Base-by-base conservation (phyloP, 2,329 filamentous ascomycete genomes). In the Taxawa tesnikishii region DNA sequence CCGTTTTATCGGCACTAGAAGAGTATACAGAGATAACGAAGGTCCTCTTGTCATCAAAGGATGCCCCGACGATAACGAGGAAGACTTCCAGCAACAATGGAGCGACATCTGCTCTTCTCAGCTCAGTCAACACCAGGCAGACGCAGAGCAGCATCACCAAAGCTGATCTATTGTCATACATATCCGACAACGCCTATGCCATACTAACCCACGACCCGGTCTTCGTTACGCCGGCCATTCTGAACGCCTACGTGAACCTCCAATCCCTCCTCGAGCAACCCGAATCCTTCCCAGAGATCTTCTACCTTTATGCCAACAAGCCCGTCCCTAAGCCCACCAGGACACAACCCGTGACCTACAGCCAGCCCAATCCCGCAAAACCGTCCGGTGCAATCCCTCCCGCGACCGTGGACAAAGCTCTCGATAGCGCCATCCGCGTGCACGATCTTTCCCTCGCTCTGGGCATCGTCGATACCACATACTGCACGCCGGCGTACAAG, bases 241-340 rank as follows among this genome's bases (percentile, higher is more conserved):
- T 96, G 24, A 64, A 70, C 36, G 56, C 71, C 43, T 96, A 94
- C 55, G 76, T 93, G 39, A 66, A 72, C 23, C 73, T 83, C 27
- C 84, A 94, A 53, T 67, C 76, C 16, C 67, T 76, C 8, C 70
- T 96, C 26, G 71, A 75, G 39, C 75, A 70, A 35, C 77, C 84
- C 3, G 73, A 83, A 42, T 76, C 81, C 27, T 72, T 96, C 40
- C 84, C 88, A 5, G 71, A 78, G 38, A 73, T 85, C 26, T 79
- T 98, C 49, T 63, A 76, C 34, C 67, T 94, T 32, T 96, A 88
- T 53, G 83, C 83, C 29, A 73, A 73, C 44, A 98, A 96, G 56
- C 79, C 83, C 7, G 63, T 75, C 40, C 81, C 85, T 65, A 66
- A 25, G 7, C 31, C 37, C 31, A 67, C 70, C 12, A 69, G 68